Evolutionary conservation across 2,329 filamentous ascomycete species (phyloP), one percentile per base, ranked within the genome.

Genomic region (Neopestalotiopsis rosae): DNA sequence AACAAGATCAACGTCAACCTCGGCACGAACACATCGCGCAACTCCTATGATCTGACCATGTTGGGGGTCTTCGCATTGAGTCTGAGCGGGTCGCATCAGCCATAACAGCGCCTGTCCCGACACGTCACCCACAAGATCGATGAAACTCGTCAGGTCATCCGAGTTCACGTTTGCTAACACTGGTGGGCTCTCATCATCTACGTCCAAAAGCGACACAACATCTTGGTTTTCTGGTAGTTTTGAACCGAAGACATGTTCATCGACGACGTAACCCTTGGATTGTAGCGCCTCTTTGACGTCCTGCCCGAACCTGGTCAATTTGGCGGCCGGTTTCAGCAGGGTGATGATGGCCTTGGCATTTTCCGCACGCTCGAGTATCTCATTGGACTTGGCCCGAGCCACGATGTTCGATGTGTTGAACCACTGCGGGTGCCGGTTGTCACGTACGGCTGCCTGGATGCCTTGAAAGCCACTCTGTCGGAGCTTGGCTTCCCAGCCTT

Each of bases 381-480:
- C 20, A 65, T 65, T 24, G 4, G 42, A 24, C 14, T 5, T 10
- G 34, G 64, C 20, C 4, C 56, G 56, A 6, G 56, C 20, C 13
- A 67, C 14, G 40, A 61, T 49, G 17, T 61, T 61, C n/a, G 56
- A 24, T 17, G 30, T 52, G 32, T 30, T 49, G 40, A 45, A 52
- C 28, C 20, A 61, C 30, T 61, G 24, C 14, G 56, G 66, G 14
- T 49, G 5, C 14, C 24, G 10, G 30, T 49, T 61, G 57, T 68
- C 67, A 14, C 9, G 32, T 40, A 59, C 49, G n/a, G 32, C 64
- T 4, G 52, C 24, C 4, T 66, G 24, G 17, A 65, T 38, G 14
- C 66, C 68, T 17, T 32, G n/a, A 38, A 70, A 70, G 17, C 61
- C 66, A 28, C 17, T 52, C 17, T 28, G 40, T n/a, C 56, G 61